A percentile compares a stretch with the other conserved stretches of the same genome.
These are phyloP conservation scores for Aphanomyces astaci DNA, from an alignment of 352 stramenopile species.

Conservation along the genomic window DNA sequence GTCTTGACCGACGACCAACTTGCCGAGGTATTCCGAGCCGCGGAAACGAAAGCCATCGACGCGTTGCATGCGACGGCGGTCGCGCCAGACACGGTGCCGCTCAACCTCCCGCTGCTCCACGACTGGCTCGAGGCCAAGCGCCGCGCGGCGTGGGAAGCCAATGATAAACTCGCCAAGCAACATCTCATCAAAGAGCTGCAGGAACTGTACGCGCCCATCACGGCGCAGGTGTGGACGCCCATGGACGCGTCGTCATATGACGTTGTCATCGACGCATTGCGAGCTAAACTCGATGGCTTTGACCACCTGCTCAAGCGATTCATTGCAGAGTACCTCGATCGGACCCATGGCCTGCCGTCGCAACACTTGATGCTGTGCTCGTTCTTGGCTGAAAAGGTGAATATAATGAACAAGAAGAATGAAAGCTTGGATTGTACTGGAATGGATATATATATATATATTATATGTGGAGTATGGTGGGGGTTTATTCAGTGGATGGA, in stretches of 20 bases:
- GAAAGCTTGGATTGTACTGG: too few species aligned
- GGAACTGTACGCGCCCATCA: conserved; percentile 25
- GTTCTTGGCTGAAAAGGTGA: conserved; percentile 47
- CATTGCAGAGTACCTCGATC: conserved; percentile 41
- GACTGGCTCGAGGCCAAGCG: conserved; percentile 42
- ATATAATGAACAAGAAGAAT: too few species aligned
- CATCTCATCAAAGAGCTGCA: conserved; percentile 51
- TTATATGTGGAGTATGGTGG: too few species aligned
- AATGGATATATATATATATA: too few species aligned
- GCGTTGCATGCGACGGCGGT: conserved; percentile 41
- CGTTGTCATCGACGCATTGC: conserved; percentile 34
- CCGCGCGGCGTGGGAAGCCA: conserved; percentile 62
- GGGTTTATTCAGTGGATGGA: too few species aligned
- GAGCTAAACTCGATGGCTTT: conserved; percentile 33
- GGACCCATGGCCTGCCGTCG: conserved; percentile 26
- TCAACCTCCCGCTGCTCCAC: conserved; percentile 40
- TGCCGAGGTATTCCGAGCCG: conserved; percentile 31
- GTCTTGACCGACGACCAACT: conserved; percentile 40
- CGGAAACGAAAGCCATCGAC: conserved; percentile 28
- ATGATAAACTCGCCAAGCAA: conserved; percentile 52
- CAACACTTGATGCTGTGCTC: conserved; percentile 32
- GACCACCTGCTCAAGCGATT: conserved; percentile 31
- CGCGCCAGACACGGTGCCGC: conserved; percentile 29
- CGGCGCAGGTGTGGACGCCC: not conserved
- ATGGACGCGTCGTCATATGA: conserved; percentile 20